Base-by-base conservation (phyloP, 2,329 filamentous ascomycete genomes). In the Emericellopsis cladophorae region DNA sequence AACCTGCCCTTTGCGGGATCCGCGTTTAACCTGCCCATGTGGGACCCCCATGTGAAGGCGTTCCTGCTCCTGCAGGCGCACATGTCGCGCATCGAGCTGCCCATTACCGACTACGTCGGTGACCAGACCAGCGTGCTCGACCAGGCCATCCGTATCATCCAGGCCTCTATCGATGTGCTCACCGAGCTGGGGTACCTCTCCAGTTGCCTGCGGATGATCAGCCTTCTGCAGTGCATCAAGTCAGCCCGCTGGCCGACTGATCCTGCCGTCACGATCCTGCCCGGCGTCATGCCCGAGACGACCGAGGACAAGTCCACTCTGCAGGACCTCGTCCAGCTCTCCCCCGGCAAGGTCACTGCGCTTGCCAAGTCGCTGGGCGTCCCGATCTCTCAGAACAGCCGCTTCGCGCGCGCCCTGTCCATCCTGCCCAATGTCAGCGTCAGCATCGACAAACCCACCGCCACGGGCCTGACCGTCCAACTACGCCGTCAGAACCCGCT, bases 1-100 rank as follows among this genome's bases (percentile, higher is more conserved):
- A 87, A 88, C 46, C 67, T 98, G 1, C 85, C 88, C 0, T 70
- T 75, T 44, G 63, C 70, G 1, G 74, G 68, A 5, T 62, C 62
- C 15, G 59, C 64, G 4, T 76, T 92, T 40, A 80, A 79, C 9
- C 66, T 95, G 33, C 90, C 90, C 2, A 84, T 98, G 80, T 98
- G 92, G 92, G 92, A 98, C 64, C 92, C 92, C 0, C 92, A 98
- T 56, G 87, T 96, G 55, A 98, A 98, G 60, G 80, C 92, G 0
- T 96, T 95, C 65, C 66, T 98, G 31, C 72, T 98, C 2, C 72
- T 98, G 0, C 93, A 98, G 61, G 88, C 92, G 1, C 88, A 95
- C 62, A 94, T 98, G 76, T 87, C 84, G 16, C 83, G 90, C 43
- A 82, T 96, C 49, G 80, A 90, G 41, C 77, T 98, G 4, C 93